phyloP scores from a whole-genome alignment of 106 monocot species.

The Xerophyta viscosa region DNA sequence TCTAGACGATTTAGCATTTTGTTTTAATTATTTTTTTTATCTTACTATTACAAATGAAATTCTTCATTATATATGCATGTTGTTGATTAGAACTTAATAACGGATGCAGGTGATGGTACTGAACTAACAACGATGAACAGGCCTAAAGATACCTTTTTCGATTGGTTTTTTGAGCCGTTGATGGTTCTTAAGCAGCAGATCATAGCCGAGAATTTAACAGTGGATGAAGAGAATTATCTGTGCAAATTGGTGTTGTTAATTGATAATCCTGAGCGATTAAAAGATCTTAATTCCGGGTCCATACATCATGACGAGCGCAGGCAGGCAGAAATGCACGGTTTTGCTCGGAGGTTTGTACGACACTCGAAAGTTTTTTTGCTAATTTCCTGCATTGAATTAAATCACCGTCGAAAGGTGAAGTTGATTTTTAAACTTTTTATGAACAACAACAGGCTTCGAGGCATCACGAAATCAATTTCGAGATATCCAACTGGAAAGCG shows the following conservation, averaged over 20 bases:
- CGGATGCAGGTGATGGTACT: slow-evolving; percentile 47
- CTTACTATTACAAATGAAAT: too few species aligned
- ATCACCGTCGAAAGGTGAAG: too few species aligned
- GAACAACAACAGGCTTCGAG: slow-evolving; percentile 49
- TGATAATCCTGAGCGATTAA: slow-evolving; percentile 39
- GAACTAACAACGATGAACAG: slow-evolving; percentile 64
- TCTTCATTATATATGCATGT: too few species aligned
- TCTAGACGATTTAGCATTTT: too few species aligned
- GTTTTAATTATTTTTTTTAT: too few species aligned
- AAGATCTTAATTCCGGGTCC: slow-evolving; percentile 15
- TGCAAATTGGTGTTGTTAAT: slow-evolving; percentile 54
- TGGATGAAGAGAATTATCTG: slow-evolving; percentile 70
- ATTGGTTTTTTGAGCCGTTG: slow-evolving; percentile 91
- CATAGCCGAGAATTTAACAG: slow-evolving; percentile 44
- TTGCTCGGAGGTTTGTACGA: slow-evolving; percentile 93
- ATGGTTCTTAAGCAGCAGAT: slow-evolving; percentile 90
- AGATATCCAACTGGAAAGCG: slow-evolving; percentile 74
- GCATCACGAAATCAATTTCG: slow-evolving; percentile 91
- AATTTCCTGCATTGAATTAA: too few species aligned
- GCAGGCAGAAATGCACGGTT: slow-evolving; percentile 63
- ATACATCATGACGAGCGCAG: slow-evolving; percentile 31
- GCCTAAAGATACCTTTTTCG: slow-evolving; percentile 67
- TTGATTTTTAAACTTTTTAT: too few species aligned
- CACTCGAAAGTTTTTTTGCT: too few species aligned
- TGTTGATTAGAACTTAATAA: too few species aligned